Percentiles rank a stretch among this genome's conserved stretches.
Conservation (phyloP, 2,329 filamentous ascomycete species). For the Phaeosphaeriaceae sp. region DNA sequence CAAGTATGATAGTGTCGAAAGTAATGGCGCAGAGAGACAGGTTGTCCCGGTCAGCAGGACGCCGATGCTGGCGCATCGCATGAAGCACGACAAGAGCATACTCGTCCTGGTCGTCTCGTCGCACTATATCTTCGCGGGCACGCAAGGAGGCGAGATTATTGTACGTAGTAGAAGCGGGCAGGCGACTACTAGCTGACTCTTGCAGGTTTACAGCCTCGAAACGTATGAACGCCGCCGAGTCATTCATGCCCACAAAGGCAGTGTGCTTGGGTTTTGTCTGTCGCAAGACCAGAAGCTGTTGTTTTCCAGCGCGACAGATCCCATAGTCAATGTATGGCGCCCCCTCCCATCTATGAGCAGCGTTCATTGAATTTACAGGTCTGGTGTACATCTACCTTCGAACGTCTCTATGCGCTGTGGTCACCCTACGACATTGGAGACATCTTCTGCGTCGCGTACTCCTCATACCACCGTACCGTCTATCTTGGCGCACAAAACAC, state of each 20-base stretch:
- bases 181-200: constrained; percentile 18
- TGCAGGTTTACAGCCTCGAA: constrained; percentile 79
- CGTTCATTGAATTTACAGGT: constrained; percentile 55
- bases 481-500: constrained; percentile 96
- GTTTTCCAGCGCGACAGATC: constrained; percentile 92
- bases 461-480: constrained; percentile 76
- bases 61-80: constrained; percentile 75
- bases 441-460: constrained; percentile 94
- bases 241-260: constrained; percentile 89
- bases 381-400: constrained; percentile 81
- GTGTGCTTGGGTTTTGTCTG: constrained; percentile 84
- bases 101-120: constrained; percentile 83
- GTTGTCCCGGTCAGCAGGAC: constrained; percentile 12
- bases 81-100: constrained; percentile 79
- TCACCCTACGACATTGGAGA: constrained; percentile 94
- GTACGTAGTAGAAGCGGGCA: constrained; percentile 50
- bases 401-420: constrained; percentile 85
- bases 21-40: constrained; percentile 18
- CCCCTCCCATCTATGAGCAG: too few species aligned
- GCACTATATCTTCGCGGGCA: constrained; percentile 86
- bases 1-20: constrained; percentile 32
- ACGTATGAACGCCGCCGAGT: constrained; percentile 82
- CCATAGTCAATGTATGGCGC: constrained; percentile 77
- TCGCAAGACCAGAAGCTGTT: constrained; percentile 77
- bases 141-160: constrained; percentile 91